Conservation (phyloP, 345 rosid species). For the Heritiera fomes region DNA sequence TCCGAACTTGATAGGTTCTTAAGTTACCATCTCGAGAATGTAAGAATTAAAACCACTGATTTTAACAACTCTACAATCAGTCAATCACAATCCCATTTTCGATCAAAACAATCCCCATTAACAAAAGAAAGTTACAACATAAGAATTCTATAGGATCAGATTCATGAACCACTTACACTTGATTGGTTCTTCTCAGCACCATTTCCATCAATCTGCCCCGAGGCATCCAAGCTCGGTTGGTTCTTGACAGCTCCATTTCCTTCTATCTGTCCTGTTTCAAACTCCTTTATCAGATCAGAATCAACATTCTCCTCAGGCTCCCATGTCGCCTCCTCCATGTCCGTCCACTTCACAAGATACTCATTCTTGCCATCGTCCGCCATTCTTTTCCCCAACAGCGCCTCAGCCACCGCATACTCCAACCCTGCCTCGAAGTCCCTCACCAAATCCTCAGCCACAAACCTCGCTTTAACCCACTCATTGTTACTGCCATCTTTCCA, state of each 20-base stretch:
- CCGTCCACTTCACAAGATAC: conserved; percentile 79
- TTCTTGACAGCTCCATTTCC: conserved; percentile 9
- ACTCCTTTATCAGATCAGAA: conserved; percentile 56
- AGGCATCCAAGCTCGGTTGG: not conserved
- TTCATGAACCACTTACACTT: conserved; percentile 1
- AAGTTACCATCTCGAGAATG: not conserved
- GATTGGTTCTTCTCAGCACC: not conserved
- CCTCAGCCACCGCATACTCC: conserved; percentile 86
- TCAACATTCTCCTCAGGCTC: conserved; percentile 89
- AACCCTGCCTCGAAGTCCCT: conserved; percentile 77
- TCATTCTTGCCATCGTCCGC: conserved; percentile 63
- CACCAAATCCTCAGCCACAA: conserved; percentile 73
- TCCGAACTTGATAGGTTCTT: too few relatives aligned
- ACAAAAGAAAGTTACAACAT: not conserved
- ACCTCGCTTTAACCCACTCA: conserved; percentile 68
- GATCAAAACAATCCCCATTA: not conserved
- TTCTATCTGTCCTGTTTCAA: conserved; percentile 33
- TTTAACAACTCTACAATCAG: not conserved
- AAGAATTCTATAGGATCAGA: not conserved
- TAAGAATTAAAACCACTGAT: not conserved
- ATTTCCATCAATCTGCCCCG: not conserved
- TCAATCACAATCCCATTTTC: not conserved
- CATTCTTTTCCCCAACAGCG: conserved; percentile 57
- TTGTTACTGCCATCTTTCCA: conserved; percentile 84
- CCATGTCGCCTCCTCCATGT: conserved; percentile 84